Conservation (phyloP, 2,329 filamentous ascomycete genomes). For the Microsporum audouinii region DNA sequence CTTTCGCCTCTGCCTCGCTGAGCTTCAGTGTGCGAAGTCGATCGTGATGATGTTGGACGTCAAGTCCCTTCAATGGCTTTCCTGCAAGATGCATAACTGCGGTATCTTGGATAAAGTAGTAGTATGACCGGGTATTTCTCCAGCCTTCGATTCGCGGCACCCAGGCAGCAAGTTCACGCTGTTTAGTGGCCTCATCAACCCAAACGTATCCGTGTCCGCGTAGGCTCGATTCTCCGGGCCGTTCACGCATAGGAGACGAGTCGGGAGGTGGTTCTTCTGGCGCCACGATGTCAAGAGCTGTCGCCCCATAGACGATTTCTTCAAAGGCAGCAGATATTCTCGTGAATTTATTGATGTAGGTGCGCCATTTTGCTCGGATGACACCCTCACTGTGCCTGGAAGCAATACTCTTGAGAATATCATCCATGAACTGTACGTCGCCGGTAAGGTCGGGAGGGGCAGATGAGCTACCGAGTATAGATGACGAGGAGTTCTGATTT, state of each 20-base stretch:
- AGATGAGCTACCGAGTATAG: constrained; percentile 13
- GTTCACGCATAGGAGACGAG: constrained; percentile 28
- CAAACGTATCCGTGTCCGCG: constrained; percentile 91
- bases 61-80: constrained; percentile 37
- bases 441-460: constrained; percentile 59
- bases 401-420: constrained; percentile 70
- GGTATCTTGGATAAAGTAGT: constrained; percentile 76
- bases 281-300: constrained; percentile 70
- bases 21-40: constrained; percentile 74
- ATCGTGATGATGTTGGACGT: constrained; percentile 86
- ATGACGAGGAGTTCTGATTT: constrained; percentile 20
- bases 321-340: constrained; percentile 89
- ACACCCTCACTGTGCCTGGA: constrained; percentile 81
- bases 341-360: constrained; percentile 90
- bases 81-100: constrained; percentile 30
- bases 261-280: constrained; percentile 49
- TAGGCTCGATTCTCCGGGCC: constrained; percentile 39
- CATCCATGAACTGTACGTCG: constrained; percentile 78
- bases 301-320: constrained; percentile 87
- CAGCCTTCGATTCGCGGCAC: constrained; percentile 91
- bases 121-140: constrained; percentile 91
- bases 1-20: constrained; percentile 60
- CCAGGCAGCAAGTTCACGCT: constrained; percentile 79
- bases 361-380: constrained; percentile 82
- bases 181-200: constrained; percentile 68